Evolutionary conservation across 2,329 filamentous ascomycete species (phyloP).

Genomic region (Fusarium redolens): DNA sequence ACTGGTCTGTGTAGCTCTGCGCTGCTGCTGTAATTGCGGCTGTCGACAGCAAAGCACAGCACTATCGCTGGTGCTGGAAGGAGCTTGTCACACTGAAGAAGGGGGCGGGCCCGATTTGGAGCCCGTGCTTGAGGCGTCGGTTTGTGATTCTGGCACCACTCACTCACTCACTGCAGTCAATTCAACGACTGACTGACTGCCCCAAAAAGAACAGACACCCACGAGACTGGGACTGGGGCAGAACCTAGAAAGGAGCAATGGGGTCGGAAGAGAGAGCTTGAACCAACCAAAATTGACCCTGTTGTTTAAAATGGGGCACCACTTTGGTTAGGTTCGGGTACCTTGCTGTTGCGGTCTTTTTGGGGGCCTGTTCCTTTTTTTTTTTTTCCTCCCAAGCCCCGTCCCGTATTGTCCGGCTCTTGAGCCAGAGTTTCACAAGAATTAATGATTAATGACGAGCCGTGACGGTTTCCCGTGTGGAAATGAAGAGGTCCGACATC

Average conservation of each 20-base stretch:
- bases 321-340: slow-evolving; percentile 24
- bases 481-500: slow-evolving; percentile 17
- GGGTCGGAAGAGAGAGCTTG: slow-evolving; percentile 22
- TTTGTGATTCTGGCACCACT: slow-evolving; percentile 13
- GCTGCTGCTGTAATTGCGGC: slow-evolving; percentile 1
- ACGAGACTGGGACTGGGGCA: slow-evolving; percentile 15
- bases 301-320: background rate
- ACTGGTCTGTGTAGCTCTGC: background rate
- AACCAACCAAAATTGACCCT: slow-evolving; percentile 18
- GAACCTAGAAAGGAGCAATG: slow-evolving; percentile 25
- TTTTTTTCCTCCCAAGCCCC: background rate
- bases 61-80: slow-evolving; percentile 5
- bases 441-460: slow-evolving; percentile 26
- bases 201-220: background rate
- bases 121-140: slow-evolving; percentile 9
- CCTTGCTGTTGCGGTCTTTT: slow-evolving; percentile 30
- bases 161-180: background rate
- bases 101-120: background rate
- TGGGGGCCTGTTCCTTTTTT: slow-evolving; percentile 3
- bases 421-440: slow-evolving; percentile 26
- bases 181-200: background rate
- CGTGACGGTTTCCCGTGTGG: slow-evolving; percentile 18
- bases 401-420: slow-evolving; percentile 2
- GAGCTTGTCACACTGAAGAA: slow-evolving; percentile 13
- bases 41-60: background rate